These are phyloP conservation scores for Cucumis hystrix DNA, from an alignment of 306 rosid genomes.

Conservation along the genomic window DNA sequence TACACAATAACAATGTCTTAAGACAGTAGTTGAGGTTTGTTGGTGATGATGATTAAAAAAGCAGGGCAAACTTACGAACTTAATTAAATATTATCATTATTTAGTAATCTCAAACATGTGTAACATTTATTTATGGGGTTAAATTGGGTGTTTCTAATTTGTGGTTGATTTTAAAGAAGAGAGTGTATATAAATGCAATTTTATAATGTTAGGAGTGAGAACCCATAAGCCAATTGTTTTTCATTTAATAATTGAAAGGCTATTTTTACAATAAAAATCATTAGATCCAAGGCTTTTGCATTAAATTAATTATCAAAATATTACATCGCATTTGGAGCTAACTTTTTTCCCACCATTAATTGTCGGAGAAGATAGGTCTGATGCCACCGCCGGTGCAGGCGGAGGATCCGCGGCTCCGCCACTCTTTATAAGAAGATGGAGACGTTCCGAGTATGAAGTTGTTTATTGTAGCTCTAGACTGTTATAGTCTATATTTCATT, in stretches of 20 bases:
- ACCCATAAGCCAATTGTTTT: not conserved
- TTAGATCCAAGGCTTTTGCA: not conserved
- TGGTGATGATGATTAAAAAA: no score
- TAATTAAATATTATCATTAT: no score
- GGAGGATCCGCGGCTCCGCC: not conserved
- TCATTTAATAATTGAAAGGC: not conserved
- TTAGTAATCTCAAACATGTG: no score
- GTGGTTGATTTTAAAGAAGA: not conserved
- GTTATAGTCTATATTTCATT: no score
- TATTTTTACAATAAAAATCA: not conserved
- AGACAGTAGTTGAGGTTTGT: no score
- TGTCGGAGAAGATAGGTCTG: not conserved
- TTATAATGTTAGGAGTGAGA: not conserved
- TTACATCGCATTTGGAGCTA: not conserved
- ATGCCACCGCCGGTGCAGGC: not conserved
- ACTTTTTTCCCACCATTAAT: not conserved
- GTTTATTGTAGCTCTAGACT: no score
- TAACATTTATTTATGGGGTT: no score
- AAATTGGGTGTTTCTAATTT: not conserved
- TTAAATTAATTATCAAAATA: not conserved
- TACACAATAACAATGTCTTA: no score
- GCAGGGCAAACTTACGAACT: no score
- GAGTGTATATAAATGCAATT: not conserved
- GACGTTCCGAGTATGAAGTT: no score
- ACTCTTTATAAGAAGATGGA: no score